Base-by-base conservation (phyloP, 345 rosid species). In the Cochlearia excelsa region DNA sequence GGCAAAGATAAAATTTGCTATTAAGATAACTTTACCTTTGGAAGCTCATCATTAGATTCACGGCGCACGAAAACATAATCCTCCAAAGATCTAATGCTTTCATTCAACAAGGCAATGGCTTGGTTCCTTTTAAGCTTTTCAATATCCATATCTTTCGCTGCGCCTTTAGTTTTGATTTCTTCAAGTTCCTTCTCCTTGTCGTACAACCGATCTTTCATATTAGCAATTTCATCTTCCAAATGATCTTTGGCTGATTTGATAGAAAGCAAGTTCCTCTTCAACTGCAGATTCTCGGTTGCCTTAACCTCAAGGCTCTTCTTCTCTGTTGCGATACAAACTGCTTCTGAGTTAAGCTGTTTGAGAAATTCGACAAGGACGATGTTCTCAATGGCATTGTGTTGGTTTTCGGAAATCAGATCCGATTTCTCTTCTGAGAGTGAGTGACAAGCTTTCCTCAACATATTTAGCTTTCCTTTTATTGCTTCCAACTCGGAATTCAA, bases 401-500 rank as follows among this genome's bases (percentile, higher is more conserved):
- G 76, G 71, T 80, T 83, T 73, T 87, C 96, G 63, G 78, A 73
- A 54, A 75, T 57, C 48, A 90, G 86, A 57, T 68, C 42, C 29
- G 82, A 80, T 53, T 91, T 88, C 64, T 82, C 91, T 56, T 41
- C 75, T 34, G 80, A 38, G 66, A 92, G 84, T 43, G 69, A 78
- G 50, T 80, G 76, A 57, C 86, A 78, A 51, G 82, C 76, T 69
- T 79, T 82, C 78, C 84, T 93, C 69, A 89, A 67, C 26, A 54
- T 62, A 45, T 71, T 80, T 66, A 87, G 77, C 79, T 75, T 89
- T 62, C 68, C 80, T 62, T 84, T 76, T 60, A 77, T 76, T 57
- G 81, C 81, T 73, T 80, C 84, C 63, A 93, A 69, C 79, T 89
- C 95, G 29, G 72, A 74, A 50, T 83, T 85, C 82, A 93, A 75